Evolutionary conservation across 2,329 filamentous ascomycete species (phyloP).

Genomic region (Monosporascus sp.): DNA sequence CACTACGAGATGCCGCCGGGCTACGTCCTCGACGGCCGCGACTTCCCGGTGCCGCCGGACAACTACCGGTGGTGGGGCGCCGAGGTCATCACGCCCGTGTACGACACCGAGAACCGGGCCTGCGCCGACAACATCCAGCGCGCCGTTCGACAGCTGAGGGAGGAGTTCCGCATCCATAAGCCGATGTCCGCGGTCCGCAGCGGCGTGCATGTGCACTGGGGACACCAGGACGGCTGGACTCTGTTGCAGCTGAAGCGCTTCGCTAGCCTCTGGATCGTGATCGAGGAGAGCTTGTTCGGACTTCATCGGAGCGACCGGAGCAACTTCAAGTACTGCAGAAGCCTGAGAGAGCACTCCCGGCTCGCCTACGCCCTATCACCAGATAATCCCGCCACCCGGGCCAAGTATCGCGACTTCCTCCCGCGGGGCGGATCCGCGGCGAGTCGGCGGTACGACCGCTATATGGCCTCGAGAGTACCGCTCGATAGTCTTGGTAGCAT

Average conservation of each 20-base stretch:
- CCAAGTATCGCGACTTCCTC: neutral
- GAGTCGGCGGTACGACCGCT: neutral
- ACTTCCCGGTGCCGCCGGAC: neutral
- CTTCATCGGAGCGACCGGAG: slow-evolving; percentile 12
- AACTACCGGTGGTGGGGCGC: neutral
- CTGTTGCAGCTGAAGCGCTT: slow-evolving; percentile 19
- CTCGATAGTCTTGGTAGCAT: neutral
- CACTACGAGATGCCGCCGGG: neutral
- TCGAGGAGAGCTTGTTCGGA: slow-evolving; percentile 9
- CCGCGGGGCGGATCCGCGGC: neutral
- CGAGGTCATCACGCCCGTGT: slow-evolving; percentile 13
- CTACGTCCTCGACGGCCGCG: neutral
- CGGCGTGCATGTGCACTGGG: slow-evolving; percentile 18
- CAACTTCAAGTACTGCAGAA: neutral
- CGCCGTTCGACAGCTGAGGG: slow-evolving; percentile 10
- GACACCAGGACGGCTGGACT: slow-evolving; percentile 14
- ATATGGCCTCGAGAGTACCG: neutral
- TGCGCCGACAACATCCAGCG: slow-evolving; percentile 3
- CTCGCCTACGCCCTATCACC: neutral
- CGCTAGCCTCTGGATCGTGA: slow-evolving; percentile 11
- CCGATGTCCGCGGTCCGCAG: neutral
- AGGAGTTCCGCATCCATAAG: slow-evolving; percentile 17
- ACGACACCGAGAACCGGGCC: slow-evolving; percentile 9
- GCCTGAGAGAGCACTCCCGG: neutral
- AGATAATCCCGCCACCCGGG: neutral